Evolutionary conservation across 352 stramenopile genomes (phyloP).

Genomic region (Lagenidium giganteum): DNA sequence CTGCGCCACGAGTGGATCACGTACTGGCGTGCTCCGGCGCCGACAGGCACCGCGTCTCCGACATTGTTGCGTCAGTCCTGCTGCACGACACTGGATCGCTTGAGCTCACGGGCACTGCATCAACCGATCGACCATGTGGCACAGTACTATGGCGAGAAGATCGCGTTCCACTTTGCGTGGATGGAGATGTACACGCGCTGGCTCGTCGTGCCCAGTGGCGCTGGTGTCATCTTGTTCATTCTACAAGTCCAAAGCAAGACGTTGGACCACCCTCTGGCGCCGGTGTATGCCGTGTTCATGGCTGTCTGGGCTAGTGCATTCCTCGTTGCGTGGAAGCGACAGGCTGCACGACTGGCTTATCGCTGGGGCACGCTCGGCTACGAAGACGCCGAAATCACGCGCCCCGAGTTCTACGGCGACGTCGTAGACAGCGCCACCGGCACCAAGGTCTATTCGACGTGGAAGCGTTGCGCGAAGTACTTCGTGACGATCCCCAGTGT

Average conservation of each 20-base stretch:
- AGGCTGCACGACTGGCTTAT: conserved; percentile 76
- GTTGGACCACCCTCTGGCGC: conserved; percentile 75
- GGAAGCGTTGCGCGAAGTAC: conserved; percentile 80
- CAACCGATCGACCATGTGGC: conserved; percentile 85
- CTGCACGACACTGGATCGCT: conserved; percentile 7
- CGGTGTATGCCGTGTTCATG: conserved; percentile 86
- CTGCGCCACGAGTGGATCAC: conserved; percentile 75
- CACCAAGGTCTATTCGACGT: conserved; percentile 52
- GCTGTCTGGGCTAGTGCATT: conserved; percentile 87
- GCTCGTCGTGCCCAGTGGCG: conserved; percentile 75
- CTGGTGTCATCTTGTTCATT: conserved; percentile 65
- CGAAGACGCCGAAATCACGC: conserved; percentile 77
- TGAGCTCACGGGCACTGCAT: conserved; percentile 28
- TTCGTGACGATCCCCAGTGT: conserved; percentile 59
- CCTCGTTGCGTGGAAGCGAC: conserved; percentile 82
- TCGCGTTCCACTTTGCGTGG: conserved; percentile 93
- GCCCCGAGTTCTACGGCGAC: conserved; percentile 80
- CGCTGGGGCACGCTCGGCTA: conserved; percentile 88
- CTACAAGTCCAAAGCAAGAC: conserved; percentile 52
- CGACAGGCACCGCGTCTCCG: too few relatives aligned
- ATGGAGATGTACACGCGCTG: conserved; percentile 89
- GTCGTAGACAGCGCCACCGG: conserved; percentile 21
- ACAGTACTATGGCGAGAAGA: conserved; percentile 88
- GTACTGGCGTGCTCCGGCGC: conserved; percentile 82
- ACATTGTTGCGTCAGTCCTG: too few relatives aligned